Evolutionary conservation across 805 yeast species (phyloP).

Genomic region (Lipomyces chichibuensis): DNA sequence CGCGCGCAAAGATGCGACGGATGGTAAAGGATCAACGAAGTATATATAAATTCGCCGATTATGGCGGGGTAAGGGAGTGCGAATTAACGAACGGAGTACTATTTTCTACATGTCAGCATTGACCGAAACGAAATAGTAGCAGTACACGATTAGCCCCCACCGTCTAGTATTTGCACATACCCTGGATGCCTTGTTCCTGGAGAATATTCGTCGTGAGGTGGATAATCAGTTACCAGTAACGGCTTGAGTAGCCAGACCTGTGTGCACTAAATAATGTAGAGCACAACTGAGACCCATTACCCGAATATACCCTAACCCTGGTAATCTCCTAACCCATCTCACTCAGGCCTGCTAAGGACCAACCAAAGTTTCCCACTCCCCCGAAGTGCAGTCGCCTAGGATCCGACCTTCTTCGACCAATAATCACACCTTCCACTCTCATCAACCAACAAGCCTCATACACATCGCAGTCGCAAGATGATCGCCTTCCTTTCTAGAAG

Average conservation of each 20-base stretch:
- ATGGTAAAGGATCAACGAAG: background rate
- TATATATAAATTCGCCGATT: background rate
- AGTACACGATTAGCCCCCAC: background rate
- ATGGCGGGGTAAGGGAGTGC: background rate
- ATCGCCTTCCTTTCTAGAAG: constrained; percentile 22
- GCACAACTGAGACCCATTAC: too few relatives aligned
- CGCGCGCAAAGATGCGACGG: background rate
- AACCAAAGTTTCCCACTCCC: background rate
- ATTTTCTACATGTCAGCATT: background rate
- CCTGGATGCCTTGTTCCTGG: background rate
- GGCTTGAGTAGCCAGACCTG: too few relatives aligned
- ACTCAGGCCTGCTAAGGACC: too few relatives aligned
- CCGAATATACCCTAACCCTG: background rate
- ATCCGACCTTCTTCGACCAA: background rate
- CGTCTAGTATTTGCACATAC: background rate
- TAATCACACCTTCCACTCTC: background rate
- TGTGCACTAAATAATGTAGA: too few relatives aligned
- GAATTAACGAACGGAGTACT: background rate
- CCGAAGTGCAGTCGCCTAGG: background rate
- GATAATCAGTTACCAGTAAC: background rate
- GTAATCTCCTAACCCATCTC: background rate
- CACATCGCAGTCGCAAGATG: background rate
- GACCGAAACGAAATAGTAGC: background rate
- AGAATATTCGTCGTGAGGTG: background rate
- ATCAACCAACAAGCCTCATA: background rate